Evolutionary conservation across 176 grass and related monocot genomes (phyloP).

Genomic region (Oryza longistaminata): DNA sequence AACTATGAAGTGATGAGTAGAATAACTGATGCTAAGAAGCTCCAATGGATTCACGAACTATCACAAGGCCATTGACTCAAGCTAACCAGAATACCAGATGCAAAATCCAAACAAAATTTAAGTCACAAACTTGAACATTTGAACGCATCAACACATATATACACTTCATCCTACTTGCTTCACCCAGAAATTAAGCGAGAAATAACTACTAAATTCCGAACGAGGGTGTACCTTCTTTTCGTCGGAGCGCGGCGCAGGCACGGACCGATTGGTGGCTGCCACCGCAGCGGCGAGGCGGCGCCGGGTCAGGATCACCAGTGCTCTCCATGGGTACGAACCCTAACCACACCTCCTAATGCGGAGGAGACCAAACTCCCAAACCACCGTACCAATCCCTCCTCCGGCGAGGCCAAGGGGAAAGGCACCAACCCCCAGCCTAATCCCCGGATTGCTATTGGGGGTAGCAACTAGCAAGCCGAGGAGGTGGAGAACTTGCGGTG

Average conservation of each 20-base stretch:
- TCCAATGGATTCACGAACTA: not conserved
- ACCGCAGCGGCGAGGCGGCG: conserved; percentile 9
- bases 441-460: too few relatives aligned
- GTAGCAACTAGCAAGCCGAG: too few relatives aligned
- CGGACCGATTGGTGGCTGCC: not conserved
- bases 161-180: not conserved
- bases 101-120: not conserved
- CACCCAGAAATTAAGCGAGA: not conserved
- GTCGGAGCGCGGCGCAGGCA: conserved; percentile 50
- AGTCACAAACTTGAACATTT: not conserved
- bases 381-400: too few relatives aligned
- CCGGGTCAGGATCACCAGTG: conserved; percentile 60
- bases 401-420: too few relatives aligned
- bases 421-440: too few relatives aligned
- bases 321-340: conserved; percentile 38
- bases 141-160: not conserved
- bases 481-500: too few relatives aligned
- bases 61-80: not conserved
- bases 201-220: not conserved
- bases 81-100: not conserved
- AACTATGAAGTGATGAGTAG: not conserved
- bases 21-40: not conserved
- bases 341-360: not conserved
- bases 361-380: too few relatives aligned
- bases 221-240: conserved; percentile 60